A percentile compares a stretch with the other conserved stretches of the same genome.
phyloP scores from a whole-genome alignment of 306 rosid genomes.

The Begonia fuchsioides region DNA sequence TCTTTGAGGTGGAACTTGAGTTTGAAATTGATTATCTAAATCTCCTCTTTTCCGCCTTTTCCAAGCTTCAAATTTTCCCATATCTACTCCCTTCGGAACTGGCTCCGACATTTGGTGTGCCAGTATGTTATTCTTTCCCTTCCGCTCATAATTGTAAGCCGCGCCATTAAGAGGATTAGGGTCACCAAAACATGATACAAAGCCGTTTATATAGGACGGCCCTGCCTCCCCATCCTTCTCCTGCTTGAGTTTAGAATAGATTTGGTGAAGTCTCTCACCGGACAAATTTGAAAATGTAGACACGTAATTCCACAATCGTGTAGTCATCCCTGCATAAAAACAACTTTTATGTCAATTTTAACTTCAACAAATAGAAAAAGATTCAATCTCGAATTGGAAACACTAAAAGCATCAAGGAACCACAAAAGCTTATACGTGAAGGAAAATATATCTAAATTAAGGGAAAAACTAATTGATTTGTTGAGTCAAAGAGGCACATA shows the following conservation, averaged over 20 bases:
- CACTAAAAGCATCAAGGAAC: neutral
- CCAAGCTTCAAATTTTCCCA: constrained; percentile 78
- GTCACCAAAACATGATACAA: constrained; percentile 39
- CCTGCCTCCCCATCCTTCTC: constrained; percentile 71
- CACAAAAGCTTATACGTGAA: neutral
- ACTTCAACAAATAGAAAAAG: neutral
- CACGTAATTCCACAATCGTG: constrained; percentile 90
- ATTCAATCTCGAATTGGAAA: neutral
- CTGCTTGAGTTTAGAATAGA: constrained; percentile 73
- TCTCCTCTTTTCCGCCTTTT: constrained; percentile 76
- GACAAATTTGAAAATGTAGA: constrained; percentile 92
- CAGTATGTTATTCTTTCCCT: constrained; percentile 30
- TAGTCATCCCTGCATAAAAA: constrained; percentile 65
- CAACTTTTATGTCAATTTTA: too few relatives aligned
- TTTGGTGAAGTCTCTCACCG: constrained; percentile 90
- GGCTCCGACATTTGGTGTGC: constrained; percentile 40
- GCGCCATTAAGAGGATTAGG: constrained; percentile 21
- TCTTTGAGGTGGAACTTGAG: constrained; percentile 49
- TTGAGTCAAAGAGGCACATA: constrained; percentile 28
- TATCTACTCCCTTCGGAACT: constrained; percentile 33
- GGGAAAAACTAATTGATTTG: neutral
- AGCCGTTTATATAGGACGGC: constrained; percentile 59
- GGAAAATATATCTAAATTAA: neutral
- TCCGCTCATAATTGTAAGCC: constrained; percentile 37
- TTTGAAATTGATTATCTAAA: constrained; percentile 46